Base-by-base conservation (phyloP, 1,284 basidiomycete species). In the Ceratobasidium theobromae region DNA sequence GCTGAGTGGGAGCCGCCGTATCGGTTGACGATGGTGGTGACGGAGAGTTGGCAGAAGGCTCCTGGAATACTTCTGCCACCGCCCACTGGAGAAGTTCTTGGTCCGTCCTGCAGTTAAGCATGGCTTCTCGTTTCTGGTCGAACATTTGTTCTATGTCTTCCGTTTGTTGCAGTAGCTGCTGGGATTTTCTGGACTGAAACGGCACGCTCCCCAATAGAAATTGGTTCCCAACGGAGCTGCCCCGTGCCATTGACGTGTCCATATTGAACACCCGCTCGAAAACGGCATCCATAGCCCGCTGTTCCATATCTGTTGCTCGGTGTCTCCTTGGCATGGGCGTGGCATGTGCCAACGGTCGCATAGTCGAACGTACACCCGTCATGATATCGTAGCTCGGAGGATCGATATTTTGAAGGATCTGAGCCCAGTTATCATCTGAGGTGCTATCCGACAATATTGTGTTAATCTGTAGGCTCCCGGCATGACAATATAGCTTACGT, bases 61-160 rank as follows among this genome's bases (percentile, higher is more conserved):
- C 81, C 32, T 76, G 81, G 73, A 93, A 93, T 1, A 94, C 84
- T 66, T 88, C 84, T 18, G 79, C 76, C 72, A 82, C 79, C 11
- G 89, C 85, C 92, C 92, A 95, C 45, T 85, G 81, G 38, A 95
- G 78, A 28, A 95, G 79, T 66, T 89, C 83, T 53, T 84, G 78
- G 72, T 94, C 91, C 1, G 83, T 87, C 23, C 80, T 76, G 70
- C 89, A 89, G 4, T 84, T 72, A 52, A 87, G 82, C 79, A 95
- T 88, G 68, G 85, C 83, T 73, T 93, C 91, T 73, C 85, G 86
- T 72, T 89, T 86, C 35, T 81, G 77, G 72, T 93, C 91, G n/a
- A 92, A 66, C 23, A 68, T 77, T 21, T 25, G 21, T 9, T 57
- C 48, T 43, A 45, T 6, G 23, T 51, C 48, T 11, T 27, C 16